These are phyloP conservation scores for Aspergillus mulundensis DNA, from an alignment of 495 filamentous ascomycete genomes.

Conservation along the genomic window DNA sequence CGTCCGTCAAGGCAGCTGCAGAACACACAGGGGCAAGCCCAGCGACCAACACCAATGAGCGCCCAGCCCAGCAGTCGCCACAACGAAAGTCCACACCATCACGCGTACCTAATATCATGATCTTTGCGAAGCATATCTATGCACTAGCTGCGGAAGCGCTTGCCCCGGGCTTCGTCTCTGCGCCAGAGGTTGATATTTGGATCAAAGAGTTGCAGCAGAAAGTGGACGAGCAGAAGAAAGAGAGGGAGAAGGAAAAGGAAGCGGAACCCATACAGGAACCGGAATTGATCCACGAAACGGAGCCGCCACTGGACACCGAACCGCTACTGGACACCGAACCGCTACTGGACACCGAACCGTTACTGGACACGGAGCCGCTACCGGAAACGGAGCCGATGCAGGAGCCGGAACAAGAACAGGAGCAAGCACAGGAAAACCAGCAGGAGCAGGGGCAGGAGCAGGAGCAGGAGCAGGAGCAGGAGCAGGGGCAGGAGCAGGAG, in stretches of 20 bases:
- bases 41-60: neutral
- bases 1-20: constrained; percentile 10
- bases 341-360: too few species aligned
- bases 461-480: neutral
- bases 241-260: neutral
- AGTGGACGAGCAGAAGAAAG: constrained; percentile 11
- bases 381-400: neutral
- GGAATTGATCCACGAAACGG: too few species aligned
- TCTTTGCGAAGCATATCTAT: constrained; percentile 18
- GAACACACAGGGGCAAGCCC: neutral
- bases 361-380: too few species aligned
- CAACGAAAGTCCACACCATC: neutral
- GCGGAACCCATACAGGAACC: neutral
- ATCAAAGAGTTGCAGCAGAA: constrained; percentile 20
- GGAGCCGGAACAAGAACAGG: neutral
- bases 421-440: constrained; percentile 3
- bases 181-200: constrained; percentile 17
- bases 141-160: constrained; percentile 26
- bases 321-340: too few species aligned
- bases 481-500: neutral
- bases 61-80: neutral
- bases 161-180: constrained; percentile 18
- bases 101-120: neutral
- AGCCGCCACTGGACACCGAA: too few species aligned
- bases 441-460: neutral